phyloP scores from a whole-genome alignment of 495 filamentous ascomycete species.

The Aspergillus sparsus region DNA sequence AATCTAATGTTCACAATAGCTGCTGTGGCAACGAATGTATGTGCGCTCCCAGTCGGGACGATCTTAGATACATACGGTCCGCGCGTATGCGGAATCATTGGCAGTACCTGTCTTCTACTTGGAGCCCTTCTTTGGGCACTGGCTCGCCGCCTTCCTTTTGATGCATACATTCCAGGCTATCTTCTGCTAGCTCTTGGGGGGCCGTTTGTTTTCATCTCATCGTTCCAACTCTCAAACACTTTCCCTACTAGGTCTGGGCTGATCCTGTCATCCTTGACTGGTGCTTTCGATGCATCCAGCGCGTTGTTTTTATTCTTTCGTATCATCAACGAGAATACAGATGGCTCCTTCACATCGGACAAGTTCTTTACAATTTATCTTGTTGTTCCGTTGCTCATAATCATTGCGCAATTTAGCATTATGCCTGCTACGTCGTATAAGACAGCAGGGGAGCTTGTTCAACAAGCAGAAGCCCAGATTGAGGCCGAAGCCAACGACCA shows the following conservation, averaged over 20 bases:
- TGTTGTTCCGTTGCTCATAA: slow-evolving; percentile 68
- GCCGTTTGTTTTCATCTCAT: slow-evolving; percentile 87
- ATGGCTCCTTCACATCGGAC: slow-evolving; percentile 60
- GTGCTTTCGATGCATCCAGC: slow-evolving; percentile 86
- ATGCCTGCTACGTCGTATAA: slow-evolving; percentile 86
- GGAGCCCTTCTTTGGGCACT: slow-evolving; percentile 73
- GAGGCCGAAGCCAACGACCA: slow-evolving; percentile 55
- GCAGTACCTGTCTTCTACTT: slow-evolving; percentile 65
- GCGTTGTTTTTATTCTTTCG: slow-evolving; percentile 88
- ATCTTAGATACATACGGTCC: slow-evolving; percentile 85
- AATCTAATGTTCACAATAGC: slow-evolving; percentile 95
- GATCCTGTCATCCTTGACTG: slow-evolving; percentile 81
- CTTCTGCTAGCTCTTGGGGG: slow-evolving; percentile 81
- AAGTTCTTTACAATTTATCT: slow-evolving; percentile 80
- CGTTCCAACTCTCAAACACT: slow-evolving; percentile 90
- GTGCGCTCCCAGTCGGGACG: slow-evolving; percentile 80
- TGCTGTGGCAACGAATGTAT: slow-evolving; percentile 82
- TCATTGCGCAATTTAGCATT: slow-evolving; percentile 66
- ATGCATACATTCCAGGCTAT: slow-evolving; percentile 78
- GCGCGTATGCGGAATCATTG: slow-evolving; percentile 71
- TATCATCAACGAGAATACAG: slow-evolving; percentile 65
- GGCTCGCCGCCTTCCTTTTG: slow-evolving; percentile 60
- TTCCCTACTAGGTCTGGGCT: slow-evolving; percentile 84
- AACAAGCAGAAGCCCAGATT: slow-evolving; percentile 61
- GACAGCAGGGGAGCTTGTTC: slow-evolving; percentile 79